Base-by-base conservation (phyloP, 306 rosid species). In the Malus orientalis region DNA sequence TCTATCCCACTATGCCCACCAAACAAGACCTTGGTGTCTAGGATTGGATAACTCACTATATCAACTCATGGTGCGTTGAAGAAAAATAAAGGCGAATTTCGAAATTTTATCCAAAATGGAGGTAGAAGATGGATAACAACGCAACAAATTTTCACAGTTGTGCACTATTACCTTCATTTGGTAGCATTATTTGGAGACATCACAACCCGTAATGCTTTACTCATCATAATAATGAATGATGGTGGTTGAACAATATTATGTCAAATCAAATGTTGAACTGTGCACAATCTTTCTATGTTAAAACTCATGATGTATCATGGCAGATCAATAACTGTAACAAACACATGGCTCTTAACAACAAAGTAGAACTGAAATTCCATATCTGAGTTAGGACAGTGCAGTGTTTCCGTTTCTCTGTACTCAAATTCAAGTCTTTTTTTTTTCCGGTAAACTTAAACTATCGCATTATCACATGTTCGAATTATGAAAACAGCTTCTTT, bases 181-280 rank as follows among this genome's bases (percentile, higher is more conserved):
- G 22, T 64, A 32, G 25, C 69, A 32, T 4, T 51, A 29, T 14
- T 64, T 18, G 42, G 38, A 30, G 42, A 63, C 2, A 63, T 64
- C 69, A 8, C 44, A 64, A 32, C 23, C 44, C 25, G 69, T 32
- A 32, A 64, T 30, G 23, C 44, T 15, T 51, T 66, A 18, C 70
- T 33, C 51, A 66, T 66, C 70, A 36, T 36, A 66, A 2, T 32
- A 64, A 30, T 9, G 23, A 64, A 64, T 20, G 27, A 36, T 63
- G 16, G 59, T 78, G 29, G 64, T 49, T 78, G 53, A 78, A 78
- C 66, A 61, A 70, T 63, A 78, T 78, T 47, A 20, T 53, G 20
- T 58, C 62, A 47, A 16, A 29, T 27, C 57, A 54, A 67, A 33
- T 66, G 22, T 36, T 67, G 30, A 54, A 66, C 14, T 33, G 29